A percentile compares a stretch with the other conserved stretches of the same genome.
Evolutionary conservation across 1,284 basidiomycete species (phyloP).

Genomic region (Moesziomyces sp.): DNA sequence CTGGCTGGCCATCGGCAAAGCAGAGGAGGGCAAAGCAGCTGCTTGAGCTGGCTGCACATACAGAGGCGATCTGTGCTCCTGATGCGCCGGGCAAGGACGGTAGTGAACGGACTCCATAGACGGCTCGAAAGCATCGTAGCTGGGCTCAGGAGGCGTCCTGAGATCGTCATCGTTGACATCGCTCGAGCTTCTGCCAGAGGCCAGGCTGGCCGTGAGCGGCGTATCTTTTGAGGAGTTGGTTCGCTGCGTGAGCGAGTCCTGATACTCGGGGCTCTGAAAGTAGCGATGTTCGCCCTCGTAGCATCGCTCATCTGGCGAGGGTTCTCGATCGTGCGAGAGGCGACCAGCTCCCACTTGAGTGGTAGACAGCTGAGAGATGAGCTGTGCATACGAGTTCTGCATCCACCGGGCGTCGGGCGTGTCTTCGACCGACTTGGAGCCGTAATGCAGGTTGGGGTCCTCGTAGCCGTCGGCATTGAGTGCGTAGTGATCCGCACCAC

Average conservation of each 20-base stretch:
- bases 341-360: slow-evolving; percentile 3
- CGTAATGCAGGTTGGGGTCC: slow-evolving; percentile 21
- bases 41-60: not conserved
- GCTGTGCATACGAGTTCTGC: slow-evolving; percentile 20
- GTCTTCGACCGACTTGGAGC: slow-evolving; percentile 16
- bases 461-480: slow-evolving; percentile 23
- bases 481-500: slow-evolving; percentile 26
- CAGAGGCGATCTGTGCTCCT: not conserved
- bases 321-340: no score
- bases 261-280: not conserved
- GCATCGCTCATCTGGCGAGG: not conserved
- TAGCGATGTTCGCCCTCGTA: slow-evolving; percentile 1
- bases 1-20: no score
- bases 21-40: not conserved
- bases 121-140: slow-evolving; percentile 14
- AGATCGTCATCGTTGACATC: slow-evolving; percentile 36
- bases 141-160: slow-evolving; percentile 38
- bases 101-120: not conserved
- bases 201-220: slow-evolving; percentile 18
- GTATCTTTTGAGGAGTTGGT: slow-evolving; percentile 15
- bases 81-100: not conserved
- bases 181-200: slow-evolving; percentile 30
- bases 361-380: slow-evolving; percentile 26
- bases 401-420: slow-evolving; percentile 1
- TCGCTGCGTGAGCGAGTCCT: not conserved